Base-by-base conservation (phyloP, 2,329 filamentous ascomycete genomes). In the Pyrenophora seminiperda region DNA sequence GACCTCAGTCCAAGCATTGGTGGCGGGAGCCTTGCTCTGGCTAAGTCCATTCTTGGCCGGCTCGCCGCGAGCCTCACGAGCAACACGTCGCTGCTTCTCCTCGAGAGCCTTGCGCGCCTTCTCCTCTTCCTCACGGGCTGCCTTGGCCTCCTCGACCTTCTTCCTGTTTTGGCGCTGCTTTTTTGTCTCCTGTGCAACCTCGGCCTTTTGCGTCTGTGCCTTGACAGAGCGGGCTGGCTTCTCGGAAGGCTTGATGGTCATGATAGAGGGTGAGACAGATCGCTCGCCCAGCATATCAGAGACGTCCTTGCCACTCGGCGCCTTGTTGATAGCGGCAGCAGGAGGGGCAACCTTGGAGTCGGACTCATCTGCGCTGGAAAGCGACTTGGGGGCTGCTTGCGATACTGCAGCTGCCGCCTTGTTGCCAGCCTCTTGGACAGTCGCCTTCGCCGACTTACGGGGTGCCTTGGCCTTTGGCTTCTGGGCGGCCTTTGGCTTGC, bases 81-180 rank as follows among this genome's bases (percentile, higher is more conserved):
- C 91, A 53, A 83, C 81, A 56, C 91, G 88, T 58, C 91, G 85
- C 78, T 96, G 92, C 71, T 88, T 87, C 78, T 97, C 91, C 65
- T 90, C 79, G 53, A 89, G 80, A 30, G 78, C 77, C 77, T 90
- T 89, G 67, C 92, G 87, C 66, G 89, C 81, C 68, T 86, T 83
- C 76, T 97, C 92, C 1, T 88, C 84, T 63, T 89, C 88, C 68
- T 92, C 87, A 22, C 89, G 85, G 49, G 83, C 81, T 22, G 81
- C 79, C 80, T 90, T 94, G 66, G 86, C 85, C 50, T 85, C 87
- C 75, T 96, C 91, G 30, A 83, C 86, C 84, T 96, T 97, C 78
- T 88, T 85, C 61, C 87, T 84, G 77, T 96, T 94, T 79, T 97
- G 92, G 53, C 91, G 87, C 78, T 96, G 90, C 81, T 97, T 97